Evolutionary conservation across 2,329 filamentous ascomycete species (phyloP).

Genomic region (Raffaelea ambrosiae): DNA sequence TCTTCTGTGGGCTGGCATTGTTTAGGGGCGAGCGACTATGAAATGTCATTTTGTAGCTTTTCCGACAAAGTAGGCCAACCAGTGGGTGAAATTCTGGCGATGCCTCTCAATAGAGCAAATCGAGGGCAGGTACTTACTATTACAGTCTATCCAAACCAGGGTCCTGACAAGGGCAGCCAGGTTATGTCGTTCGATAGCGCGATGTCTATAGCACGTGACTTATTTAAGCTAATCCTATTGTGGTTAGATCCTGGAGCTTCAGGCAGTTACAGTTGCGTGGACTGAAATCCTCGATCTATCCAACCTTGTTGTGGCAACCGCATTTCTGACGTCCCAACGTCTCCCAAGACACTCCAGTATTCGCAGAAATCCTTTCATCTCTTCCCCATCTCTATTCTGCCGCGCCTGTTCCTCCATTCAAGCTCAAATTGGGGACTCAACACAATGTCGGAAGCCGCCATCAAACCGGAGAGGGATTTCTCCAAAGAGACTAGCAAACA

Average conservation of each 20-base stretch:
- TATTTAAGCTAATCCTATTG: neutral
- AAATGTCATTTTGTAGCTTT: neutral
- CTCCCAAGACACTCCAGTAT: neutral
- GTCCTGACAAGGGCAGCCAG: neutral
- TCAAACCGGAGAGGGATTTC: constrained; percentile 99
- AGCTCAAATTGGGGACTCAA: neutral
- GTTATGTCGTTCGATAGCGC: neutral
- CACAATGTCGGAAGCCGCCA: constrained; percentile 67
- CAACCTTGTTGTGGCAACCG: neutral
- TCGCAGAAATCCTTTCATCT: too few relatives aligned
- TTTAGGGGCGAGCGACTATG: neutral
- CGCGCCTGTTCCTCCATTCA: neutral
- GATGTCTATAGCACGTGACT: neutral
- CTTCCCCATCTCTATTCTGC: too few relatives aligned
- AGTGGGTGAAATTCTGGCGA: neutral
- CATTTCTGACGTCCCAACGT: neutral
- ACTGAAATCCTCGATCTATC: too few relatives aligned
- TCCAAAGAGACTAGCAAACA: constrained; percentile 90
- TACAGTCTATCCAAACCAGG: neutral
- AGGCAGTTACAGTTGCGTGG: too few relatives aligned
- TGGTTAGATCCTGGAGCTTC: too few relatives aligned
- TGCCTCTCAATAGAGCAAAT: neutral
- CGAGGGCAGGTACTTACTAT: neutral
- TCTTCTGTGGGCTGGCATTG: neutral
- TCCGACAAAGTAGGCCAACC: neutral